These are phyloP conservation scores for Pyricularia grisea DNA, from an alignment of 2,329 filamentous ascomycete genomes.

Conservation along the genomic window DNA sequence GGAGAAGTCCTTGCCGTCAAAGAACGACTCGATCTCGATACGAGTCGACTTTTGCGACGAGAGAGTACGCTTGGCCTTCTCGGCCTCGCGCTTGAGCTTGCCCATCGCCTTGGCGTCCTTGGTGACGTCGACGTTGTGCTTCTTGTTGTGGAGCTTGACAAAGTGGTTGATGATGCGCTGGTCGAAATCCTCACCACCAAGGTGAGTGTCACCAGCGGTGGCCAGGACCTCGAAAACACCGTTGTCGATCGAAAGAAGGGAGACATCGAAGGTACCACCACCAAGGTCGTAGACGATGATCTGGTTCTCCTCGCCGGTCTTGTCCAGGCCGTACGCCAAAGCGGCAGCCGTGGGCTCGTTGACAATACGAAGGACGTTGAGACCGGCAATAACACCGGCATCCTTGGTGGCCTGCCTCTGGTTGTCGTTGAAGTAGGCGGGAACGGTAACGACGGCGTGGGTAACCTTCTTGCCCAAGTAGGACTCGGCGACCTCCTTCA, in stretches of 20 bases:
- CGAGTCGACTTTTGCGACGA: conserved; percentile 89
- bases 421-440: conserved; percentile 97
- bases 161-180: conserved; percentile 96
- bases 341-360: conserved; percentile 95
- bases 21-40: conserved; percentile 96
- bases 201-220: conserved; percentile 92
- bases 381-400: conserved; percentile 80
- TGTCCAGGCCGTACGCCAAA: conserved; percentile 89
- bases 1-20: conserved; percentile 94
- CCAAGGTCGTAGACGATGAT: conserved; percentile 91
- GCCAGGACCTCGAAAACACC: conserved; percentile 92
- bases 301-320: conserved; percentile 74
- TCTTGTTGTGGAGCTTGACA: conserved; percentile 98
- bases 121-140: conserved; percentile 83
- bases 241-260: conserved; percentile 81
- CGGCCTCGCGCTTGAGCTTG: conserved; percentile 98
- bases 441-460: conserved; percentile 87
- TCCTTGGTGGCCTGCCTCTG: conserved; percentile 97
- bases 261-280: conserved; percentile 93
- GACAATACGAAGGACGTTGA: conserved; percentile 92
- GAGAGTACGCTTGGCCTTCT: conserved; percentile 98
- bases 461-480: conserved; percentile 77
- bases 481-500: conserved; percentile 59
- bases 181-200: conserved; percentile 98
- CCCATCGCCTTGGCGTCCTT: conserved; percentile 97